Percentiles rank a stretch among this genome's conserved stretches.
phyloP scores from a whole-genome alignment of 140 eudicot genomes.

The Anethum foeniculum region DNA sequence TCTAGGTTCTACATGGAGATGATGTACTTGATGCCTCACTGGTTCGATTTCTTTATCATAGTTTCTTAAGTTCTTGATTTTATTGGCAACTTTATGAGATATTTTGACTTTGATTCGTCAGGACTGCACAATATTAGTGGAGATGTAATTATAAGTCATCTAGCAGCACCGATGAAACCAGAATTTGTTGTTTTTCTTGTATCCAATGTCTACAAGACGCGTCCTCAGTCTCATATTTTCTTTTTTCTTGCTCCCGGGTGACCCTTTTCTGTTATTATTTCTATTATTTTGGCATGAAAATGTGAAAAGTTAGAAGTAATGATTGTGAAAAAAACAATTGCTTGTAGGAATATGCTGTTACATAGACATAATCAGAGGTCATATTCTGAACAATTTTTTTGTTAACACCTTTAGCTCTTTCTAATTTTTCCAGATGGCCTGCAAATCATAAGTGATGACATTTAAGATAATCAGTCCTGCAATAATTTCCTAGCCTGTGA shows the following conservation, averaged over 20 bases:
- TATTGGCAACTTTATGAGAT: conserved; percentile 8
- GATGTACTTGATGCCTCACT: conserved; percentile 80
- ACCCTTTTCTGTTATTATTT: background rate
- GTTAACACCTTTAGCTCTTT: background rate
- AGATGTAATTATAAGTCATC: conserved; percentile 87
- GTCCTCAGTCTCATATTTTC: background rate
- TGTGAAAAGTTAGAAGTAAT: background rate
- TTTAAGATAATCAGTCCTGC: background rate
- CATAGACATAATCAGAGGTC: background rate
- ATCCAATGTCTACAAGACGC: conserved; percentile 33
- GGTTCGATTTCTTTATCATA: conserved; percentile 34
- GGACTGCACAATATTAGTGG: conserved; percentile 99
- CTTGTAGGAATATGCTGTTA: background rate
- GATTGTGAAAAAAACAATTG: background rate
- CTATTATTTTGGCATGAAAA: background rate
- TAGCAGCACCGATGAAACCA: conserved; percentile 66
- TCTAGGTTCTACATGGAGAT: conserved; percentile 95
- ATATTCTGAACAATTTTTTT: background rate
- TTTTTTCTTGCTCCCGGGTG: background rate
- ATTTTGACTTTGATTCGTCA: conserved; percentile 18
- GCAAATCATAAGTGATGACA: background rate
- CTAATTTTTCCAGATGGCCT: background rate
- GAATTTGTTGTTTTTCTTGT: conserved; percentile 93
- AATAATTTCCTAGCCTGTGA: background rate
- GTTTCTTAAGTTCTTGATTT: conserved; percentile 11